Evolutionary conservation across 2,329 filamentous ascomycete genomes (phyloP).

Genomic region (Endothia cerciana): DNA sequence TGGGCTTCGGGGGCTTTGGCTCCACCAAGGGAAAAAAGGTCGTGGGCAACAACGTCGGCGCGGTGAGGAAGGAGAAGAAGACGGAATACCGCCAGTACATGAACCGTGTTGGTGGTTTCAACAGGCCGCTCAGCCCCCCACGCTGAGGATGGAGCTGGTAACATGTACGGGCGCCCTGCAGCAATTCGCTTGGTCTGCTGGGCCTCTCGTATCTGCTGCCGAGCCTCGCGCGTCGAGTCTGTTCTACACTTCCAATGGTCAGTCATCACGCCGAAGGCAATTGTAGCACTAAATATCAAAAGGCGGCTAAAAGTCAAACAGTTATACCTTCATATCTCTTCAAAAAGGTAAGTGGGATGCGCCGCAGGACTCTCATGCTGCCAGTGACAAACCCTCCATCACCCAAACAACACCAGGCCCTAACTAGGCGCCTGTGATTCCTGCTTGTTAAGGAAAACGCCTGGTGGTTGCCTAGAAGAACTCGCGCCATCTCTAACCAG

Average conservation of each 20-base stretch:
- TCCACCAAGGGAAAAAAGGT: constrained; percentile 90
- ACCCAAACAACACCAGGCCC: background rate
- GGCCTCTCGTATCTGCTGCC: background rate
- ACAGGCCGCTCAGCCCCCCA: constrained; percentile 69
- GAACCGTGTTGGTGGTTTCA: constrained; percentile 82
- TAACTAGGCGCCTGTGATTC: background rate
- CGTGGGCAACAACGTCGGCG: constrained; percentile 81
- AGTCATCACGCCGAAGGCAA: background rate
- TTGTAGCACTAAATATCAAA: background rate
- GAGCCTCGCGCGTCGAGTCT: too few species aligned
- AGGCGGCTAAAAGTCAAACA: constrained; percentile 1
- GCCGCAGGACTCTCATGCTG: background rate
- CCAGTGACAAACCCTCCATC: background rate
- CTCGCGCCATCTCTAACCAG: background rate
- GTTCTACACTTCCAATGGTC: background rate
- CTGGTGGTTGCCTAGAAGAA: background rate
- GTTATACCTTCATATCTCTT: background rate
- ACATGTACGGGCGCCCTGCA: background rate
- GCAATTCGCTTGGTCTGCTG: background rate
- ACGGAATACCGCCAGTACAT: constrained; percentile 97
- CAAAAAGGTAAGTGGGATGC: constrained; percentile 1
- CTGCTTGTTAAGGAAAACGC: background rate
- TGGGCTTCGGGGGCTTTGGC: constrained; percentile 88
- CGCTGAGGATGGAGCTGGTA: constrained; percentile 13
- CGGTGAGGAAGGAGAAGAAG: constrained; percentile 89